Conservation (phyloP, 2,329 filamentous ascomycete species). For the Claviceps africana region DNA sequence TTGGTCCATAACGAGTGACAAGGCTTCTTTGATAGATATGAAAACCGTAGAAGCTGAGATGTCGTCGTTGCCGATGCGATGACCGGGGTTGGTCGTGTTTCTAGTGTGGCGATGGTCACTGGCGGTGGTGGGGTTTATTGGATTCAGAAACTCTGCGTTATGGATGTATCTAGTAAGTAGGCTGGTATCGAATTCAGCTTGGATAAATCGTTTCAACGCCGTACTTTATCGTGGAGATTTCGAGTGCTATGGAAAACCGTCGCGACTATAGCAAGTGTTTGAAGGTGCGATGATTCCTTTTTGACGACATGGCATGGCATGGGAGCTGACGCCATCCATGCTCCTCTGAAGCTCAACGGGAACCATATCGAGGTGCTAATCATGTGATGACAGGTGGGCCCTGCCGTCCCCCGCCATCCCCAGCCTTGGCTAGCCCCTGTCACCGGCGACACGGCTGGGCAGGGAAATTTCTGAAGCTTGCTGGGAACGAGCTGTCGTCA, state of each 20-base stretch:
- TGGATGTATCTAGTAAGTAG: too few species aligned
- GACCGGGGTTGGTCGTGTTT: background rate
- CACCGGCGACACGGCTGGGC: background rate
- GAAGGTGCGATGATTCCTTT: background rate
- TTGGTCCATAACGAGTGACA: background rate
- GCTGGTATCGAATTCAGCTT: background rate
- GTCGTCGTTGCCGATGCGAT: background rate
- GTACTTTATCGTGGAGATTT: background rate
- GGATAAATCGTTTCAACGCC: background rate
- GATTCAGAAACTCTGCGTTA: too few species aligned
- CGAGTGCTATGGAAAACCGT: background rate
- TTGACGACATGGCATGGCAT: background rate
- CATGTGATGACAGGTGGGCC: slow-evolving; percentile 5
- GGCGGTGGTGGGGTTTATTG: background rate
- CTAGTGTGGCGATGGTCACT: background rate
- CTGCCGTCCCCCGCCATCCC: too few species aligned
- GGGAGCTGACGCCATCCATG: background rate
- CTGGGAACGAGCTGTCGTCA: background rate
- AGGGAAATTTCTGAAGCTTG: background rate
- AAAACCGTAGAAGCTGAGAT: background rate
- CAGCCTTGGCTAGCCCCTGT: too few species aligned
- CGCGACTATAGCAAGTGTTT: background rate
- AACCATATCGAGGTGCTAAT: slow-evolving; percentile 3
- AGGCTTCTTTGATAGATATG: background rate
- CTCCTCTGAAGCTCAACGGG: background rate